Evolutionary conservation across 2,329 filamentous ascomycete species (phyloP).

Genomic region (Aspergillus japonicus): DNA sequence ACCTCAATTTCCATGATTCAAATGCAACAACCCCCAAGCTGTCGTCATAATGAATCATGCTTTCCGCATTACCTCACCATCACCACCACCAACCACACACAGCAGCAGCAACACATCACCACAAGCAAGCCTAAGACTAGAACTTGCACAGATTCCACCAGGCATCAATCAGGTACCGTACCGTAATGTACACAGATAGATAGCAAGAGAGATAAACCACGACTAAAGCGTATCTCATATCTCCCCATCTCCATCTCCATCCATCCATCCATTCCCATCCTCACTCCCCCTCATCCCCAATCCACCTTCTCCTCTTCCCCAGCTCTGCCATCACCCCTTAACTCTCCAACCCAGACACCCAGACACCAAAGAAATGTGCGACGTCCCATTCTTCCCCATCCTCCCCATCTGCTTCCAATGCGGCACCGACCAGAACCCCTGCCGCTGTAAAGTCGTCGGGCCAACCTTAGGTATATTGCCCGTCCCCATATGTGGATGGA

Average conservation of each 20-base stretch:
- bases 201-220: too few relatives aligned
- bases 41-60: constrained; percentile 25
- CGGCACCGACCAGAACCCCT: constrained; percentile 57
- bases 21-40: too few relatives aligned
- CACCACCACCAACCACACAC: background rate
- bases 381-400: constrained; percentile 46
- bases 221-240: too few relatives aligned
- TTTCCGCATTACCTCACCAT: background rate
- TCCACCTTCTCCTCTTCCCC: background rate
- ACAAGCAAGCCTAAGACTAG: too few relatives aligned
- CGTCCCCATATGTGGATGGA: too few relatives aligned
- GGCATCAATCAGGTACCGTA: too few relatives aligned
- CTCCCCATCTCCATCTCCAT: too few relatives aligned
- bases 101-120: background rate
- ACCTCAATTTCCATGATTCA: too few relatives aligned
- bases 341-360: background rate
- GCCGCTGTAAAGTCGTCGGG: constrained; percentile 57
- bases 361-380: constrained; percentile 32
- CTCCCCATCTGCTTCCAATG: constrained; percentile 57
- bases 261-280: too few relatives aligned
- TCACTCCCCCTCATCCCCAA: too few relatives aligned
- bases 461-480: constrained; percentile 51
- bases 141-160: too few relatives aligned
- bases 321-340: background rate
- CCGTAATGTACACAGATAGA: too few relatives aligned